Base-by-base conservation (phyloP, 2,329 filamentous ascomycete species). In the Didymella pinodella region DNA sequence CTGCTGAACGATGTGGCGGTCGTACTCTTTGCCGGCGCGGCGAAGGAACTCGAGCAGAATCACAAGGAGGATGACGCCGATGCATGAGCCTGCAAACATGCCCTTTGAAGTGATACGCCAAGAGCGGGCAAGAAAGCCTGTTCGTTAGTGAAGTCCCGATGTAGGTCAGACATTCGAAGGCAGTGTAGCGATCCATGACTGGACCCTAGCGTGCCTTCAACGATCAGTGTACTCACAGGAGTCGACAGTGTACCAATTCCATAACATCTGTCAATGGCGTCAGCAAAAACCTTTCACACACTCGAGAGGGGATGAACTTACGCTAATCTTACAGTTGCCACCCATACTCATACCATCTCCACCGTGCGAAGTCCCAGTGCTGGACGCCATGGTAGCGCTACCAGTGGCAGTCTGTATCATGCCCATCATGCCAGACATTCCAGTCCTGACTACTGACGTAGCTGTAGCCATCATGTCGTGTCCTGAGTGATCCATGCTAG, bases 51-150 rank as follows among this genome's bases (percentile, higher is more conserved):
- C 91, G 65, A 95, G 88, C 3, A 79, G 67, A 57, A 94, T 82
- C 63, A 90, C 89, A 57, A 96, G 87, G 12, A 89, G 79, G 64
- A 93, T 81, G 32, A 93, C 88, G 55, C 90, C 91, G 71, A 96
- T 90, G 79, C 91, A 95, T 53, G 88, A 91, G 31, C 89, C 91
- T 48, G 89, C 91, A 71, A 96, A 95, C 84, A 89, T 89, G 73
- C 85, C 88, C 28, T 76, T 79, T 11, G 88, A 88, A 14, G 80
- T 88, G 72, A 93, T 85, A 69, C 86, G 88, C 91, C 91, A 96
- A 29, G 83, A 81, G 4, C 73, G 65, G n/a, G 89, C 78, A 71
- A 95, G 83, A 83, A 95, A 95, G 59, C 68, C 68, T 71, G 25
- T 34, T 7, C 16, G 34, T 61, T 31, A 59, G 43, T 25, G 2